Evolutionary conservation across 805 yeast genomes (phyloP).

Genomic region (Metschnikowia similis): DNA sequence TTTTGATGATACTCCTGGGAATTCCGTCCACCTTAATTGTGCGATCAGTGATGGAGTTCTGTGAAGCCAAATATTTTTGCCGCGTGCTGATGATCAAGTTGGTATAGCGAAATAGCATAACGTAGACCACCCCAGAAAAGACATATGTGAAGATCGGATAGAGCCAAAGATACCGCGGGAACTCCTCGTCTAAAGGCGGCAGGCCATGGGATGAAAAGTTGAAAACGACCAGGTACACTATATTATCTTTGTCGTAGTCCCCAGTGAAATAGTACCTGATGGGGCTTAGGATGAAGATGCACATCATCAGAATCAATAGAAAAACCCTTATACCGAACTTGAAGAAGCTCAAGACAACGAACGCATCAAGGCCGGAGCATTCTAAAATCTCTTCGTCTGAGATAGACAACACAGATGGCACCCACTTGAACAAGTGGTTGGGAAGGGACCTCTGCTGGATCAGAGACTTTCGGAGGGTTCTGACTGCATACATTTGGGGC

Average conservation of each 20-base stretch:
- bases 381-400: constrained; percentile 24
- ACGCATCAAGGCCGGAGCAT: constrained; percentile 26
- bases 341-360: constrained; percentile 38
- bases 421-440: constrained; percentile 23
- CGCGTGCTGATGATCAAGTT: constrained; percentile 46
- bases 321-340: constrained; percentile 26
- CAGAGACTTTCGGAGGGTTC: constrained; percentile 46
- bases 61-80: constrained; percentile 56
- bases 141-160: constrained; percentile 54
- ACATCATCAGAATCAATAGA: constrained; percentile 17
- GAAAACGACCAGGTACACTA: constrained; percentile 15
- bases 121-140: constrained; percentile 46
- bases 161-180: constrained; percentile 45
- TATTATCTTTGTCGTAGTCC: constrained; percentile 39
- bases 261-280: constrained; percentile 38
- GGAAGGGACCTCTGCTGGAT: constrained; percentile 39
- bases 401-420: constrained; percentile 21
- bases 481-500: constrained; percentile 54
- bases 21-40: constrained; percentile 55
- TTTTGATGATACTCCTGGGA: constrained; percentile 39
- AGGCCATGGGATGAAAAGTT: constrained; percentile 6
- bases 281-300: constrained; percentile 34
- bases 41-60: constrained; percentile 56
- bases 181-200: constrained; percentile 31
- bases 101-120: constrained; percentile 45